Conservation (phyloP, 129 eudicot genomes). For the Chrysanthemum seticuspe region DNA sequence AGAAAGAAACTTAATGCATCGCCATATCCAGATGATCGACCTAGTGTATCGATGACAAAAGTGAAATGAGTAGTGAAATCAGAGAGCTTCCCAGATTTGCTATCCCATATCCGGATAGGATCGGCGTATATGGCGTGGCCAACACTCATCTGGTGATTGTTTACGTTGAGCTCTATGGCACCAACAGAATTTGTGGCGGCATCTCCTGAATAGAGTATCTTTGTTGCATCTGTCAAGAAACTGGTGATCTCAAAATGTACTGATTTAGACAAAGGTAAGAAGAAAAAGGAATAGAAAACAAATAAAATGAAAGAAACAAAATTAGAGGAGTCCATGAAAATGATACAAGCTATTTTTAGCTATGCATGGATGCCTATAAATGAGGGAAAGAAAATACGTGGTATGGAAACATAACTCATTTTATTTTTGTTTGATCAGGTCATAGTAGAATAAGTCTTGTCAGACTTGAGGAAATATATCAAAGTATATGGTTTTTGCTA, state of each 20-base stretch:
- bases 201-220: conserved; percentile 50
- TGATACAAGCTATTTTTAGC: no score
- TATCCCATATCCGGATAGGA: conserved; percentile 41
- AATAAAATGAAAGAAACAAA: background rate
- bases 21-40: conserved; percentile 6
- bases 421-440: background rate
- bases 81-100: conserved; percentile 25
- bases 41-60: conserved; percentile 33
- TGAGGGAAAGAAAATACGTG: no score
- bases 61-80: conserved; percentile 52
- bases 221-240: conserved; percentile 23
- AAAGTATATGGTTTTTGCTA: no score
- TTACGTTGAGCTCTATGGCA: conserved; percentile 30
- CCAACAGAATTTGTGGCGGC: conserved; percentile 38
- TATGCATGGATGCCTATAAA: no score
- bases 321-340: background rate
- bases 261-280: conserved; percentile 30
- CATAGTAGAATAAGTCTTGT: no score
- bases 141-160: conserved; percentile 31
- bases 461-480: no score
- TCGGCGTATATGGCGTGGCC: conserved; percentile 44
- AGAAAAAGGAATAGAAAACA: conserved; percentile 14
- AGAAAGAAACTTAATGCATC: conserved; percentile 51
- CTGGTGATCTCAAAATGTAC: conserved; percentile 33
- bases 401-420: no score